These are phyloP conservation scores for Pythium pyrilobum DNA, from an alignment of 352 stramenopile species.

Conservation along the genomic window DNA sequence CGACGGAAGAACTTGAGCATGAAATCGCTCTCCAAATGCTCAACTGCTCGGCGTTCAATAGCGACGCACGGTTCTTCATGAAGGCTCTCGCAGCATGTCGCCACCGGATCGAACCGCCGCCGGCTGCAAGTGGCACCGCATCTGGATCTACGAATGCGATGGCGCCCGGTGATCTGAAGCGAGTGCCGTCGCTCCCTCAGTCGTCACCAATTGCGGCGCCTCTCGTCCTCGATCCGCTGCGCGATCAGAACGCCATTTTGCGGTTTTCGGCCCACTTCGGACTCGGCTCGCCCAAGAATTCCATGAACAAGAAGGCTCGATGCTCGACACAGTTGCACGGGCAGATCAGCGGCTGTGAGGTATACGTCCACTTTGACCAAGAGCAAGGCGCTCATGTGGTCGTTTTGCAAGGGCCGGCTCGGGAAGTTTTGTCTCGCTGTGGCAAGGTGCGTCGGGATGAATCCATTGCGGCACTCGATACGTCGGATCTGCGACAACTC, in stretches of 20 bases:
- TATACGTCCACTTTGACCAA: slow-evolving; percentile 56
- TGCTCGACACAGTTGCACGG: slow-evolving; percentile 39
- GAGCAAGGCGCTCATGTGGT: slow-evolving; percentile 43
- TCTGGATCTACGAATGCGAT: not conserved
- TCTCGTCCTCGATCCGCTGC: slow-evolving; percentile 34
- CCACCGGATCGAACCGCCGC: slow-evolving; percentile 31
- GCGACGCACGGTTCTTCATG: slow-evolving; percentile 34
- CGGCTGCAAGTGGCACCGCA: too few relatives aligned
- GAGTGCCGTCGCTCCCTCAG: slow-evolving; percentile 27
- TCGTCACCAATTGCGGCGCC: slow-evolving; percentile 37
- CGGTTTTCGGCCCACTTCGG: slow-evolving; percentile 43
- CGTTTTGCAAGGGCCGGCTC: slow-evolving; percentile 35
- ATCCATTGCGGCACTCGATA: slow-evolving; percentile 27
- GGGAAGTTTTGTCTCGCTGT: slow-evolving; percentile 46
- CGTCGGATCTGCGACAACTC: slow-evolving; percentile 32
- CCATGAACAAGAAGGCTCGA: slow-evolving; percentile 24
- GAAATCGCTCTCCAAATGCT: slow-evolving; percentile 43
- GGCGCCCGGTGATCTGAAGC: not conserved
- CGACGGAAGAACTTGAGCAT: slow-evolving; percentile 37
- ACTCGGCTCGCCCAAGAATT: slow-evolving; percentile 22
- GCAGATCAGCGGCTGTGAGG: slow-evolving; percentile 42
- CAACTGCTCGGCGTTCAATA: slow-evolving; percentile 24
- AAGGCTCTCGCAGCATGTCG: slow-evolving; percentile 40
- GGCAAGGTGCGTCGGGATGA: slow-evolving; percentile 31
- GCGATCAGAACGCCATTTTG: slow-evolving; percentile 41